Conservation (phyloP, 2,329 filamentous ascomycete species). For the Aspergillus sp. region DNA sequence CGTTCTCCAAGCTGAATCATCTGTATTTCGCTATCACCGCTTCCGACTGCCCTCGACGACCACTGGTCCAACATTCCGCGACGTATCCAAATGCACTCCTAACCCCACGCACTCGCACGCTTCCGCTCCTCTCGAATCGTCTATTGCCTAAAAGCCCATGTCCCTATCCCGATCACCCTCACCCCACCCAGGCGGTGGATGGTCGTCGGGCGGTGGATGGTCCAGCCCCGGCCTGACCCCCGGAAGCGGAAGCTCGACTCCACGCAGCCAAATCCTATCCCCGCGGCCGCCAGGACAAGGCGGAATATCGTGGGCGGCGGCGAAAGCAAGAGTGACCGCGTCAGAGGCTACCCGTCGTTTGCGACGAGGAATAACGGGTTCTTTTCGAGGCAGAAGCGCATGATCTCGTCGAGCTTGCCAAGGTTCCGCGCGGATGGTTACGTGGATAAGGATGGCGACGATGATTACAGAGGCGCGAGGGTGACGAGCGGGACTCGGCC, state of each 20-base stretch:
- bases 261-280: conserved; percentile 37
- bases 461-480: conserved; percentile 52
- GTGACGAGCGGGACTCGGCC: too few relatives aligned
- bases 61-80: too few relatives aligned
- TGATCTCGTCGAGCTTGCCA: conserved; percentile 69
- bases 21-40: neutral
- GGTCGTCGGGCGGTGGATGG: conserved; percentile 88
- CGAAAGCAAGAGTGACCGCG: conserved; percentile 64
- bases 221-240: conserved; percentile 70
- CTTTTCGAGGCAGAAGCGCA: conserved; percentile 74
- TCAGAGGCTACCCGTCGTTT: conserved; percentile 68
- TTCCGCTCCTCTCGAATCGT: too few relatives aligned
- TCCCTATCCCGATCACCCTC: conserved; percentile 81
- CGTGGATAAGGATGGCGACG: conserved; percentile 60
- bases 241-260: conserved; percentile 61
- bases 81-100: neutral
- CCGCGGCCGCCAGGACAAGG: conserved; percentile 15
- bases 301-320: conserved; percentile 68
- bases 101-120: conserved; percentile 1
- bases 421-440: conserved; percentile 48
- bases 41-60: too few relatives aligned
- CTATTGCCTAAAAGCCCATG: conserved; percentile 55
- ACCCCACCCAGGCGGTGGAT: conserved; percentile 72
- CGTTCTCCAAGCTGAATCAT: too few relatives aligned
- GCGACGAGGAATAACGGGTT: conserved; percentile 75